Evolutionary conservation across 495 filamentous ascomycete species (phyloP), one percentile per base, ranked within the genome.

Genomic region (Podospora bellae-mahoneyi): DNA sequence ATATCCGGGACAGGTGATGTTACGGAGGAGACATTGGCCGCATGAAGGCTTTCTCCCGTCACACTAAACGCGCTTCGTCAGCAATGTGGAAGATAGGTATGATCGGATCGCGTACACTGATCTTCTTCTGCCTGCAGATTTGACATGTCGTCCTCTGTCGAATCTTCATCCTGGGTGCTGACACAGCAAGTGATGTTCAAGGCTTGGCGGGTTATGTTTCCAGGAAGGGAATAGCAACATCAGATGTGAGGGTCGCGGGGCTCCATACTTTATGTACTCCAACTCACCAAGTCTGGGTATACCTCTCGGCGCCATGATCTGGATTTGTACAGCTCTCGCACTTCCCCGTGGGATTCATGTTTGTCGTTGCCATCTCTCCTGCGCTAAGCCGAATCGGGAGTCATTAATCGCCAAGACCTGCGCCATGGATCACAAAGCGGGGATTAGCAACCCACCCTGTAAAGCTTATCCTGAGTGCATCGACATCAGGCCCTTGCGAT

Each of bases 41-140:
- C 73, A 73, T 4, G 62, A 59, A 9, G 73, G 73, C 18, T 53
- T 65, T 26, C 64, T 71, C 23, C 69, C 73, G 60, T 75, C 71
- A 30, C 73, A 75, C 73, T 75, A 48, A 16, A 48, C 3, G 9
- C 39, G 9, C 23, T 3, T 30, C 18, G 20, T 70, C 18, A 70
- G 65, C 39, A 20, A 15, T 15, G 28, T 44, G 32, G 26, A 23
- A 20, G 16, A 19, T 26, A 15, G 15, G 15, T 16, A 23, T 19
- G 9, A 18, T 56, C 19, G 15, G 18, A n/a, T 4, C 27, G 64
- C 72, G 9, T 61, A 73, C 73, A n/a, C 71, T 58, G 7, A 75
- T 73, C 63, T 75, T 75, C 16, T 64, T 44, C 16, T 55, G 68
- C 53, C 73, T 60, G 34, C 73, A 75, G 30, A 62, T 65, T 53